Evolutionary conservation across 768 basidiomycete genomes (phyloP), one percentile per base, ranked within the genome.

Genomic region (Polyporus arcularius): DNA sequence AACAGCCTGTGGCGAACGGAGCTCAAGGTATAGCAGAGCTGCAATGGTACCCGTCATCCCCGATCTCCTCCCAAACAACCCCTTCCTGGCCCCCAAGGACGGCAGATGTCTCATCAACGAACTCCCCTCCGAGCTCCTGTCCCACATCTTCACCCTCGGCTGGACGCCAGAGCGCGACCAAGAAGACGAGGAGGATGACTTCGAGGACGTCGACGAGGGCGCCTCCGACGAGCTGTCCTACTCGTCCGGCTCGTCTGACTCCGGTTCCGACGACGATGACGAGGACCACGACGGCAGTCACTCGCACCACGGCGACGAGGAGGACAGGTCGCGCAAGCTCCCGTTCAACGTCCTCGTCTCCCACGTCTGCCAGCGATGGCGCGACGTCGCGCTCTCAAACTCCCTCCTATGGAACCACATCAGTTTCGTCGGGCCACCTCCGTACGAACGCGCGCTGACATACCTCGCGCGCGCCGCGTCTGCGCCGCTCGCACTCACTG

Each of bases 341-440:
- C 58, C 75, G 2, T 86, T 85, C 68, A 79, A 81, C 63, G 73
- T 85, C 31, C 73, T 85, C 64, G 84, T 80, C 14, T 86, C 86
- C 16, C 86, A 86, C 65, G 81, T 87, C 10, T 88, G 86, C 70
- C 73, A 66, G 28, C 82, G 79, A 58, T 88, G 87, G 87, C 83
- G 86, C 50, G 73, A 72, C 39, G 64, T 79, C 1, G 68, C 85
- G 3, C 56, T 88, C 31, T 79, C 79, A 32, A 82, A 81, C 0
- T 82, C 85, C 0, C 73, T 75, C 9, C 76, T 89, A 16, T 89
- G 87, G 87, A 82, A 81, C 11, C 71, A 60, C 32, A 74, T 89
- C 42, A 65, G 71, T 4, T 82, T 68, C 60, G 52, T 82, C 45
- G 43, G 62, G 4, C 72, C 71, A 28, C 72, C 76, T 3, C 79